Conservation (phyloP, 2,329 filamentous ascomycete species). For the Colletotrichum sp. region DNA sequence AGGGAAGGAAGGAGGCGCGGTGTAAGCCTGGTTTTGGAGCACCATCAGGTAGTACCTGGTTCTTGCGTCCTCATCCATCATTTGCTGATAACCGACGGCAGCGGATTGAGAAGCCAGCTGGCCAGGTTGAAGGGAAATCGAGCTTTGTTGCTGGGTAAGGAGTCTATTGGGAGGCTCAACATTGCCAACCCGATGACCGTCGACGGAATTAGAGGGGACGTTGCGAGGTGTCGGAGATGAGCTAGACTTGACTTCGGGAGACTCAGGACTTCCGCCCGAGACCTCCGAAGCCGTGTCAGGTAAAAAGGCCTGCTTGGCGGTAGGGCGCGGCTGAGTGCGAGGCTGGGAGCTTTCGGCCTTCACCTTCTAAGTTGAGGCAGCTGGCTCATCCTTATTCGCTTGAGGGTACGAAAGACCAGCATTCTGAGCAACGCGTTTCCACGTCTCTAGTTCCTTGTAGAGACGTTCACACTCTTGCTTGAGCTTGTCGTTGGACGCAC, state of each 20-base stretch:
- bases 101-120: background rate
- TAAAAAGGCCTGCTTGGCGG: background rate
- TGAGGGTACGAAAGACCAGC: constrained; percentile 56
- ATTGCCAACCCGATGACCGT: background rate
- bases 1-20: background rate
- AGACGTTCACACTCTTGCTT: constrained; percentile 80
- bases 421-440: constrained; percentile 73
- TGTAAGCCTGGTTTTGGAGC: background rate
- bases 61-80: background rate
- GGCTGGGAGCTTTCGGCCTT: background rate
- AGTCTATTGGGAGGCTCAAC: background rate
- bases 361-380: constrained; percentile 18
- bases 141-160: background rate
- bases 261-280: background rate
- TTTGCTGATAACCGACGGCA: background rate
- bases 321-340: background rate
- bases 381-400: constrained; percentile 26
- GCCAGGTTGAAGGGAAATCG: background rate
- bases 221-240: background rate
- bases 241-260: background rate
- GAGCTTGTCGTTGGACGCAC: constrained; percentile 84
- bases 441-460: constrained; percentile 78
- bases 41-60: background rate
- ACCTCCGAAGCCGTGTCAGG: background rate
- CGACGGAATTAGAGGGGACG: background rate